Base-by-base conservation (phyloP, 1,284 basidiomycete species). In the Irpex sp. region DNA sequence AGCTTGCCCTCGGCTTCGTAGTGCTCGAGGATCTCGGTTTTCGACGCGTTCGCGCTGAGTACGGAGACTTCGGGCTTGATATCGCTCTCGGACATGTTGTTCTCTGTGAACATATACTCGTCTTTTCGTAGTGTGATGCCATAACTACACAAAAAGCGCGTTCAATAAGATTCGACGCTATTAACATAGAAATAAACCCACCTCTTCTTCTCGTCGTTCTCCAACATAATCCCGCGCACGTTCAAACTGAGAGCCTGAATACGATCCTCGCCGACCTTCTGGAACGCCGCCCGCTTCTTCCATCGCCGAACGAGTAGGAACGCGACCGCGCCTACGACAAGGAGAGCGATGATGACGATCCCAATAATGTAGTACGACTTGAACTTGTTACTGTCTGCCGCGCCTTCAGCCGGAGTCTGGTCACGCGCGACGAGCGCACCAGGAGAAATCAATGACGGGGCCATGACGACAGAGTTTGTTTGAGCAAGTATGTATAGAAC, bases 21-120 rank as follows among this genome's bases (percentile, higher is more conserved):
- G 66, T 77, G 79, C 5, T 77, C 72, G 60, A 82, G 65, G 58
- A 83, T 78, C 62, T 81, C 76, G 51, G 80, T 74, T 23, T 55
- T 53, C 48, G 60, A 68, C 35, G 71, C 68, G 61, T 73, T 66
- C 10, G 79, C 74, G 36, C 71, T 71, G 16, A 76, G 68, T 58
- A 82, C 68, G 21, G 75, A 75, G 65, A 77, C 81, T 23, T 79
- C 75, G 3, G 88, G 88, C 61, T 87, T 74, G 37, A 83, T 66
- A 58, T 87, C 75, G 36, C 77, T 77, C 12, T 73, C 63, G 48
- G 77, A 77, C 52, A 85, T 62, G 54, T 78, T 74, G 4, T 71
- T 67, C 56, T 82, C 76, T 37, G 80, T 82, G 69, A 85, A 85
- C 3, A 55, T 49, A 51, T 62, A 54, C 63, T 63, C 58, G 63